Conservation (phyloP, 306 rosid genomes). For the Pterocarpus santalinus region DNA sequence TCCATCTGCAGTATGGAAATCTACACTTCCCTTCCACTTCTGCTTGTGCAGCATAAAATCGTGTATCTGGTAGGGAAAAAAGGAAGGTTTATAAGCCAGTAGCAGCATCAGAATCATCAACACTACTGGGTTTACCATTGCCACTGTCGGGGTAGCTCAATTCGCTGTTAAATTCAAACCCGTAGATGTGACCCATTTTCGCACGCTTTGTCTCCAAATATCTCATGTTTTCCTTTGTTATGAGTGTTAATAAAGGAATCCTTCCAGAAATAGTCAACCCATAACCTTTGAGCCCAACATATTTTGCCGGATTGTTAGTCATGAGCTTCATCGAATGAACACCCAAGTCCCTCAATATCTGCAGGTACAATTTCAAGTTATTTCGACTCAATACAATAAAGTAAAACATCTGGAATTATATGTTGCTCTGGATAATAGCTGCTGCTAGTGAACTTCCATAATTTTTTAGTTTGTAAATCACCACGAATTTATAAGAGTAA, state of each 20-base stretch:
- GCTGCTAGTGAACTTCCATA: constrained; percentile 7
- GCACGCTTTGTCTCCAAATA: constrained; percentile 80
- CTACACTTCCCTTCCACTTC: constrained; percentile 28
- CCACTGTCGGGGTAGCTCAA: constrained; percentile 49
- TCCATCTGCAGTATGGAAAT: constrained; percentile 33
- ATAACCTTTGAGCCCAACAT: constrained; percentile 83
- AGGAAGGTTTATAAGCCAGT: constrained; percentile 43
- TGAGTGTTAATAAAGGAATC: constrained; percentile 73
- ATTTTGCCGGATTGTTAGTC: constrained; percentile 93
- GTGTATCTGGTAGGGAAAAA: not conserved
- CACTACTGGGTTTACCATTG: constrained; percentile 49
- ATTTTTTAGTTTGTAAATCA: constrained; percentile 9
- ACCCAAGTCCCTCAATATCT: constrained; percentile 85
- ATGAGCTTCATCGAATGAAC: constrained; percentile 86
- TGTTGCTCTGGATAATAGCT: constrained; percentile 26
- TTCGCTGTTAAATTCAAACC: constrained; percentile 48
- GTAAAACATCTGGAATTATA: constrained; percentile 10
- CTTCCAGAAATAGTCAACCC: constrained; percentile 82
- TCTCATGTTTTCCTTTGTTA: constrained; percentile 77
- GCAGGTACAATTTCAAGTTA: constrained; percentile 45
- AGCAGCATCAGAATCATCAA: constrained; percentile 51
- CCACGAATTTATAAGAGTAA: constrained; percentile 7
- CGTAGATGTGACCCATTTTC: constrained; percentile 84
- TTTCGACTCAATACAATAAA: constrained; percentile 21
- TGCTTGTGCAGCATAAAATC: not conserved